Evolutionary conservation across 352 stramenopile species (phyloP).

Genomic region (Pseudoperonospora humuli): DNA sequence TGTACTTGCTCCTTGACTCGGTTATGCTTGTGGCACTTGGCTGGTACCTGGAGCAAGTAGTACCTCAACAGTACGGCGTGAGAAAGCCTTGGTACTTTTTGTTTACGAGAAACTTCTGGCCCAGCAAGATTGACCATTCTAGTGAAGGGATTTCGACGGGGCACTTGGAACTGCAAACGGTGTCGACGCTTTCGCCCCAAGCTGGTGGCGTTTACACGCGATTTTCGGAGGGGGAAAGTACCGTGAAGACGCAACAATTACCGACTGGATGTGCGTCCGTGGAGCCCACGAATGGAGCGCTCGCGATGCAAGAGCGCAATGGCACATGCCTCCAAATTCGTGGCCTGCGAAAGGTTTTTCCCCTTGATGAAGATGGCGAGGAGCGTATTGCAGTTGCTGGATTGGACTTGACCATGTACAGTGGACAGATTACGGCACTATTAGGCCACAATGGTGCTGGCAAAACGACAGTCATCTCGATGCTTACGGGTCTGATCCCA

Average conservation of each 20-base stretch:
- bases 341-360: constrained; percentile 50
- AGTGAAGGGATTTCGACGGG: no score
- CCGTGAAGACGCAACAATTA: constrained; percentile 22
- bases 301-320: constrained; percentile 32
- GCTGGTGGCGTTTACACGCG: no score
- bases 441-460: constrained; percentile 82
- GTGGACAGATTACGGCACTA: constrained; percentile 89
- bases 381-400: constrained; percentile 76
- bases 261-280: constrained; percentile 17
- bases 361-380: constrained; percentile 42
- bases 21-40: constrained; percentile 74
- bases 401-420: constrained; percentile 88
- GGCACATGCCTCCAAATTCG: constrained; percentile 42
- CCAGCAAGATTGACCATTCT: no score
- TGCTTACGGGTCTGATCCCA: constrained; percentile 87
- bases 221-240: no score
- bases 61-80: constrained; percentile 88
- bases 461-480: constrained; percentile 90
- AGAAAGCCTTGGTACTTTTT: constrained; percentile 88
- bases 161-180: no score
- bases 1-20: constrained; percentile 71
- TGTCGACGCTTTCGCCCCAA: no score
- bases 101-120: constrained; percentile 36
- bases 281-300: constrained; percentile 36
- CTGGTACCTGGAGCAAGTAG: constrained; percentile 90